phyloP scores from a whole-genome alignment of 352 stramenopile species.

The Phytophthora quininea region DNA sequence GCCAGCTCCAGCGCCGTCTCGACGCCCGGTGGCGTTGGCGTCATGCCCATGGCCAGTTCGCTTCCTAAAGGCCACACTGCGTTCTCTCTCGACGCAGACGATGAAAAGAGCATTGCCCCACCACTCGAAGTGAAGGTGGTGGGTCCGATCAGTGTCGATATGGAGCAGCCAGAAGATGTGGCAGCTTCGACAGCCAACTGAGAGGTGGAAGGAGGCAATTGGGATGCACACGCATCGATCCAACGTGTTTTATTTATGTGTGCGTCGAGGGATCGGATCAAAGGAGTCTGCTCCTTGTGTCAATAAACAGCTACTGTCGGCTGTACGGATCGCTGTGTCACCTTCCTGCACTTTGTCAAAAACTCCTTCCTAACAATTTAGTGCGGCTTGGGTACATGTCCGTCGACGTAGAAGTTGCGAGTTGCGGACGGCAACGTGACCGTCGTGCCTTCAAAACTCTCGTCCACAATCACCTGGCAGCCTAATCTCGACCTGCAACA shows the following conservation, averaged over 20 bases:
- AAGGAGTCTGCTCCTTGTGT: slow-evolving; percentile 23
- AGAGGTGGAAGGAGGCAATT: slow-evolving; percentile 1
- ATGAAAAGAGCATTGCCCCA: slow-evolving; percentile 1
- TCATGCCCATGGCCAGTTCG: slow-evolving; percentile 27
- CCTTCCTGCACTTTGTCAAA: not conserved
- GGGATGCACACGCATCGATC: slow-evolving; percentile 12
- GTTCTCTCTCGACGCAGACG: slow-evolving; percentile 24
- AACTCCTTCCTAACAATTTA: slow-evolving; percentile 41
- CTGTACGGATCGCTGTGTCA: not conserved
- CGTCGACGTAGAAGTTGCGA: slow-evolving; percentile 99
- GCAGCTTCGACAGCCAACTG: slow-evolving; percentile 4
- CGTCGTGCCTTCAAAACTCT: slow-evolving; percentile 90
- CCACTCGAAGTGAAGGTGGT: slow-evolving; percentile 27
- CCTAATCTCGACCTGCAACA: slow-evolving; percentile 84
- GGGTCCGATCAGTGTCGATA: not conserved
- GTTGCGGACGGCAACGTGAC: slow-evolving; percentile 96
- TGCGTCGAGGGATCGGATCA: slow-evolving; percentile 11
- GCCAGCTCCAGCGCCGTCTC: slow-evolving; percentile 27
- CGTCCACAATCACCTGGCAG: slow-evolving; percentile 90
- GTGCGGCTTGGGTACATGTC: slow-evolving; percentile 96
- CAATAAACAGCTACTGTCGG: slow-evolving; percentile 25
- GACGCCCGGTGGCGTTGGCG: slow-evolving; percentile 25
- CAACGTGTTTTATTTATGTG: slow-evolving; percentile 39
- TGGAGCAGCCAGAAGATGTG: slow-evolving; percentile 17
- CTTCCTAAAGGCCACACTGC: slow-evolving; percentile 16